phyloP scores from a whole-genome alignment of 2,329 filamentous ascomycete species.

The Cladobotryum protrusum region DNA sequence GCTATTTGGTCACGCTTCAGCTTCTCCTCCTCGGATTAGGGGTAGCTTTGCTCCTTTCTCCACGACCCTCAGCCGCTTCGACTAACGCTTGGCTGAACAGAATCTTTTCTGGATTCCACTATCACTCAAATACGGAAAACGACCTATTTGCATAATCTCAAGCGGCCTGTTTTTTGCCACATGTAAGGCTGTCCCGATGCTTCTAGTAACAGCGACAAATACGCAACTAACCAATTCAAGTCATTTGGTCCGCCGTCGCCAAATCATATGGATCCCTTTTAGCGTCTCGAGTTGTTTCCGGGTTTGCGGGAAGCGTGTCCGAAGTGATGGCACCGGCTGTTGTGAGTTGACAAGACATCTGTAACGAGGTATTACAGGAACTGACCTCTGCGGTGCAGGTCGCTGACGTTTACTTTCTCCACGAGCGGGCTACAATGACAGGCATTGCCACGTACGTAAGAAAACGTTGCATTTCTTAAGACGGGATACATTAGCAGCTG shows the following conservation, averaged over 20 bases:
- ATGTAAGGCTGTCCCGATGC: not conserved
- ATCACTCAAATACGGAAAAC: conserved; percentile 1
- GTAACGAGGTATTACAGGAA: not conserved
- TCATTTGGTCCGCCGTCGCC: conserved; percentile 1
- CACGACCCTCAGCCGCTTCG: not conserved
- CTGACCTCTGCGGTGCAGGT: not conserved
- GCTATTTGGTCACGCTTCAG: not conserved
- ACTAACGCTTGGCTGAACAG: not conserved
- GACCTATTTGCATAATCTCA: conserved; percentile 1
- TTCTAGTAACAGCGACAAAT: too few relatives aligned
- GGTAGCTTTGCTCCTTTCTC: not conserved
- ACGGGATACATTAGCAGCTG: not conserved
- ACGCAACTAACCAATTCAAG: not conserved
- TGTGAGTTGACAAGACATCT: not conserved
- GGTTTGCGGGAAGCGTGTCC: not conserved
- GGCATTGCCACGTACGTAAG: not conserved
- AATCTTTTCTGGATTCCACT: conserved; percentile 4
- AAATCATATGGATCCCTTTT: conserved; percentile 3
- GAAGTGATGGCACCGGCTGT: conserved; percentile 1
- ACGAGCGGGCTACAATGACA: conserved; percentile 1
- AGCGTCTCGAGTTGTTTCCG: not conserved
- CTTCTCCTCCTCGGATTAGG: conserved; percentile 2
- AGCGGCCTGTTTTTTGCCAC: conserved; percentile 1
- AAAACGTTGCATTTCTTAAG: not conserved
- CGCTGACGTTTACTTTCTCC: conserved; percentile 3